Conservation (phyloP, 208 protist genomes). For the Trypanosomatidae sp. region DNA sequence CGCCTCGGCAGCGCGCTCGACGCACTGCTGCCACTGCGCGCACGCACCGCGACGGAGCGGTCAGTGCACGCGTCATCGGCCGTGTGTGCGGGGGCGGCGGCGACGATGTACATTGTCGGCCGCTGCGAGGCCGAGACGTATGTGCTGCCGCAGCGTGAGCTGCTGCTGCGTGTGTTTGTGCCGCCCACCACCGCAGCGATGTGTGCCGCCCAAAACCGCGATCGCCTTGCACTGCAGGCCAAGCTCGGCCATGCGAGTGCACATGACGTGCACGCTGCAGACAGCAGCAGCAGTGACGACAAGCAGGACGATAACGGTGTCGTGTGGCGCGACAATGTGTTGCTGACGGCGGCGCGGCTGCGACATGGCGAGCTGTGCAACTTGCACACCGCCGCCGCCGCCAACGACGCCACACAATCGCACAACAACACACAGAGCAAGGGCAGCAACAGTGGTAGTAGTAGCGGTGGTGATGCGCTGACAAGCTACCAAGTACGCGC, state of each 20-base stretch:
- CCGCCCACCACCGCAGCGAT: constrained; percentile 19
- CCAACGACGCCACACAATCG: no score
- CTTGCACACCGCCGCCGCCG: no score
- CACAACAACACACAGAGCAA: no score
- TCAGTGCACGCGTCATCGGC: neutral
- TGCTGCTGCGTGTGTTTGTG: constrained; percentile 43
- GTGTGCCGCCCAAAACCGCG: constrained; percentile 40
- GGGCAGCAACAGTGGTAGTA: constrained; percentile 8
- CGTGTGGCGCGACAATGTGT: neutral
- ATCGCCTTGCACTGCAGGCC: constrained; percentile 24
- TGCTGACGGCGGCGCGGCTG: no score
- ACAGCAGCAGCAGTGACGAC: neutral
- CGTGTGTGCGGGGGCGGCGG: neutral
- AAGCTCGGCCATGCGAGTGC: constrained; percentile 15
- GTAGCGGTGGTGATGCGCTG: neutral
- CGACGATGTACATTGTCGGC: constrained; percentile 6
- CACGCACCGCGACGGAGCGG: constrained; percentile 32
- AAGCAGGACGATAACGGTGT: neutral
- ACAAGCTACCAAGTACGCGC: constrained; percentile 31
- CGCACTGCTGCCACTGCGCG: constrained; percentile 17
- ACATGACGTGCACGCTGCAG: neutral
- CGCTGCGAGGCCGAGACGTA: constrained; percentile 55
- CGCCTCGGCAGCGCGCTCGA: constrained; percentile 46
- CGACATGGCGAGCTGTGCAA: no score
- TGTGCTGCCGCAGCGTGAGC: constrained; percentile 60